phyloP scores from a whole-genome alignment of 257 asterid species.

The Forsythia viridissima region DNA sequence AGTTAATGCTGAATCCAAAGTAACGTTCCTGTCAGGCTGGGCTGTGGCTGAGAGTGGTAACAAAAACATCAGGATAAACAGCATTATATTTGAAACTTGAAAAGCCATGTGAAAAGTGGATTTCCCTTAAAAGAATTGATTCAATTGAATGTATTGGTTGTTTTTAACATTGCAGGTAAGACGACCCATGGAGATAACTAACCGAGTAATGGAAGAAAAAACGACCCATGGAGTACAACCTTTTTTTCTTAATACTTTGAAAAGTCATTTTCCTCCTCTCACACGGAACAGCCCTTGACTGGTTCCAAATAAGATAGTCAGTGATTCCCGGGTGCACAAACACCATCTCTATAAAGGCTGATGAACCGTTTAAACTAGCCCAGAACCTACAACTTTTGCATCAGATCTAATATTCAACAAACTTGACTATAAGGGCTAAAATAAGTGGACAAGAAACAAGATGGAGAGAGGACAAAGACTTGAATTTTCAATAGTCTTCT shows the following conservation, averaged over 20 bases:
- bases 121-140: background rate
- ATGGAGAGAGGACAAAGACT: background rate
- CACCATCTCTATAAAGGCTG: no score
- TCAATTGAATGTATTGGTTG: background rate
- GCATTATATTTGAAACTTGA: background rate
- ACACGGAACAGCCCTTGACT: no score
- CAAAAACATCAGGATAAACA: background rate
- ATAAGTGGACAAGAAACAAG: no score
- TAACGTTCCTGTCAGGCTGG: background rate
- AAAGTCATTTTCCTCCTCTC: no score
- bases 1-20: slow-evolving; percentile 13
- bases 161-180: background rate
- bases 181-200: background rate
- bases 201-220: background rate
- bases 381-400: no score
- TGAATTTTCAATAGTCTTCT: background rate
- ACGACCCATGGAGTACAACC: no score
- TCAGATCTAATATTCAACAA: no score
- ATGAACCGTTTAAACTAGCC: no score
- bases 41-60: background rate
- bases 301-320: no score
- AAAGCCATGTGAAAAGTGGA: background rate
- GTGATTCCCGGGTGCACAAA: no score
- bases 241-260: no score
- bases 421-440: no score